Conservation (phyloP, 495 filamentous ascomycete species). For the Endocarpon pusillum region DNA sequence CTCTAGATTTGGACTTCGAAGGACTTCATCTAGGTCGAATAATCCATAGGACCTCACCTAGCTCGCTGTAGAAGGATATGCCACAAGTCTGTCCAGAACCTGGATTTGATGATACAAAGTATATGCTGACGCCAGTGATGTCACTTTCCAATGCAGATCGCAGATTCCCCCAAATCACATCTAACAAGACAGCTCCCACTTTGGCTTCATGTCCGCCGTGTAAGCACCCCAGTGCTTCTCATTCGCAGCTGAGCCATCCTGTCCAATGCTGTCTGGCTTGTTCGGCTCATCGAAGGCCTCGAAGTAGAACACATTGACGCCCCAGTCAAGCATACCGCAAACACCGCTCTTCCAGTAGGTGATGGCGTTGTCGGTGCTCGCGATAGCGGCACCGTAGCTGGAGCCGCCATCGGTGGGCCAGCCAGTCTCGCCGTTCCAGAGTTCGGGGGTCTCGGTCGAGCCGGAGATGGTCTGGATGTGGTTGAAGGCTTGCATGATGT, state of each 20-base stretch:
- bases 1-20: no score
- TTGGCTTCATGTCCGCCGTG: slow-evolving; percentile 40
- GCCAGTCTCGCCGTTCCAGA: slow-evolving; percentile 67
- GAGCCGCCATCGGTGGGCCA: slow-evolving; percentile 48
- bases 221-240: slow-evolving; percentile 71
- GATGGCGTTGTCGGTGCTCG: slow-evolving; percentile 40
- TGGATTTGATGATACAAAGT: no score
- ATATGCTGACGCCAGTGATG: no score
- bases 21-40: no score
- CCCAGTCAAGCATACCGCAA: slow-evolving; percentile 55
- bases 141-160: no score
- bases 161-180: no score
- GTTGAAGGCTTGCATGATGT: slow-evolving; percentile 52
- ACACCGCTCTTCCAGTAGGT: slow-evolving; percentile 49
- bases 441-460: slow-evolving; percentile 33
- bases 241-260: slow-evolving; percentile 46
- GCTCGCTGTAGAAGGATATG: no score
- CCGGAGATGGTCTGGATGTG: slow-evolving; percentile 48
- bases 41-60: no score
- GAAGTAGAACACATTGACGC: slow-evolving; percentile 65
- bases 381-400: slow-evolving; percentile 45
- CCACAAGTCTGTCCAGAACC: no score
- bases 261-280: slow-evolving; percentile 55
- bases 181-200: slow-evolving; percentile 46
- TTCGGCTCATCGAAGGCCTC: slow-evolving; percentile 71